phyloP scores from a whole-genome alignment of 1,284 basidiomycete species.

The Ustilago loliicola region DNA sequence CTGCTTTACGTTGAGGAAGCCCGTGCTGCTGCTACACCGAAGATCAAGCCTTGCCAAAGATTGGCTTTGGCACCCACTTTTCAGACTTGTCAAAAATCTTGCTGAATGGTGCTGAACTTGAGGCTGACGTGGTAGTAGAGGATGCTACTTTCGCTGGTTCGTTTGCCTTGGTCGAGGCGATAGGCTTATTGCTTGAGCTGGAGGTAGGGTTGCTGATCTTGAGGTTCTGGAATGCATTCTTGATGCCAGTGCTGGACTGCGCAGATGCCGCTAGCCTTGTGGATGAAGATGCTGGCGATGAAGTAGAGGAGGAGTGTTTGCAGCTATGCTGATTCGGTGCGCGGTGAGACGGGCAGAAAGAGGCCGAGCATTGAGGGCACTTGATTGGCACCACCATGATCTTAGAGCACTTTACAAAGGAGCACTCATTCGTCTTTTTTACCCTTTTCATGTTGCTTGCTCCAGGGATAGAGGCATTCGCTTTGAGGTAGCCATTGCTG shows the following conservation, averaged over 20 bases:
- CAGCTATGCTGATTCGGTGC: conserved; percentile 60
- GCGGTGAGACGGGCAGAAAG: conserved; percentile 62
- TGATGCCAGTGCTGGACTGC: conserved; percentile 25
- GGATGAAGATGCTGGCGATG: conserved; percentile 30
- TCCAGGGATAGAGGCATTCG: conserved; percentile 5
- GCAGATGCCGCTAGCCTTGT: conserved; percentile 11
- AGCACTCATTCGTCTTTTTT: conserved; percentile 61
- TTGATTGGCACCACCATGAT: conserved; percentile 64
- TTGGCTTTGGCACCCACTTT: conserved; percentile 63
- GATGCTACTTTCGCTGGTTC: neutral
- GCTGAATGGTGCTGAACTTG: conserved; percentile 28
- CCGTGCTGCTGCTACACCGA: conserved; percentile 5
- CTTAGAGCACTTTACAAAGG: conserved; percentile 56
- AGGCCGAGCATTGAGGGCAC: conserved; percentile 48
- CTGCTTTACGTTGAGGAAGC: neutral
- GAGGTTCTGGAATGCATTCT: conserved; percentile 40
- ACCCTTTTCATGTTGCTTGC: conserved; percentile 26
- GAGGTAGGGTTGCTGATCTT: conserved; percentile 30
- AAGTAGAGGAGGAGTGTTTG: conserved; percentile 24
- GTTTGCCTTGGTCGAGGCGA: neutral
- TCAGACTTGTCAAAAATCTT: conserved; percentile 59
- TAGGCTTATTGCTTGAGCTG: conserved; percentile 9
- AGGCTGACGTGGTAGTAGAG: conserved; percentile 4
- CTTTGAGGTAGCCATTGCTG: conserved; percentile 35
- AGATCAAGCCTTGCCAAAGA: conserved; percentile 58